Percentiles rank a stretch among this genome's conserved stretches.
These are phyloP conservation scores for Myxozyma neotropica DNA, from an alignment of 805 yeast species.

Conservation along the genomic window DNA sequence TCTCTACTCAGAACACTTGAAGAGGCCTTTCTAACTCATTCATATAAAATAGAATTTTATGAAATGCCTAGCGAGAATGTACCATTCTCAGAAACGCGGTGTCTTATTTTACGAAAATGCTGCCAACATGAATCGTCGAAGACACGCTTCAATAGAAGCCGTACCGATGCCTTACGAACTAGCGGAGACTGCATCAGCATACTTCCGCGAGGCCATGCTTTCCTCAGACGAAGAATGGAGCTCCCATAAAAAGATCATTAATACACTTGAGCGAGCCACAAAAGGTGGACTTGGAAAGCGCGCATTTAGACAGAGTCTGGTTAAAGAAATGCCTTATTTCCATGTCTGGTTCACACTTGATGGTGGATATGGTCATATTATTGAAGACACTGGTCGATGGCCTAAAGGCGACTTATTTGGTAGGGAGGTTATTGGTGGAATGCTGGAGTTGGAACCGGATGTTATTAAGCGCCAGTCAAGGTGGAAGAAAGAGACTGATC, in stretches of 20 bases:
- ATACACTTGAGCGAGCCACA: slow-evolving; percentile 42
- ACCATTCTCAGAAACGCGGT: slow-evolving; percentile 43
- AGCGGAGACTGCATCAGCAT: slow-evolving; percentile 44
- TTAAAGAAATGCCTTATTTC: slow-evolving; percentile 54
- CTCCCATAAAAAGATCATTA: slow-evolving; percentile 47
- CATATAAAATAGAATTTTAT: slow-evolving; percentile 42
- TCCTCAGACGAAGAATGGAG: slow-evolving; percentile 47
- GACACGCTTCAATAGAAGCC: slow-evolving; percentile 50
- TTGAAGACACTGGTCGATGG: slow-evolving; percentile 50
- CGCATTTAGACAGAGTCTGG: slow-evolving; percentile 45
- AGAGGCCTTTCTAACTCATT: neutral
- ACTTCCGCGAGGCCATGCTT: slow-evolving; percentile 49
- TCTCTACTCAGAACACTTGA: neutral
- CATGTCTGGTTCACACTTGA: slow-evolving; percentile 53
- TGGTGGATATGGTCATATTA: slow-evolving; percentile 56
- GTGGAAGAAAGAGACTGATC: slow-evolving; percentile 38
- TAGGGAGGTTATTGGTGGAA: slow-evolving; percentile 51
- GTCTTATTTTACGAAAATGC: slow-evolving; percentile 54
- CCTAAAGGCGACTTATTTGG: slow-evolving; percentile 53
- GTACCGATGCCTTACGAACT: slow-evolving; percentile 49
- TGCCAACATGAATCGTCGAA: slow-evolving; percentile 35
- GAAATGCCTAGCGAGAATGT: slow-evolving; percentile 48
- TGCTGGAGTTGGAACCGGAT: slow-evolving; percentile 47
- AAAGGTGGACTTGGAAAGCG: slow-evolving; percentile 32
- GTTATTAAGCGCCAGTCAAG: slow-evolving; percentile 43